Conservation (phyloP, 2,329 filamentous ascomycete species). For the Allantophomopsis cytisporea region DNA sequence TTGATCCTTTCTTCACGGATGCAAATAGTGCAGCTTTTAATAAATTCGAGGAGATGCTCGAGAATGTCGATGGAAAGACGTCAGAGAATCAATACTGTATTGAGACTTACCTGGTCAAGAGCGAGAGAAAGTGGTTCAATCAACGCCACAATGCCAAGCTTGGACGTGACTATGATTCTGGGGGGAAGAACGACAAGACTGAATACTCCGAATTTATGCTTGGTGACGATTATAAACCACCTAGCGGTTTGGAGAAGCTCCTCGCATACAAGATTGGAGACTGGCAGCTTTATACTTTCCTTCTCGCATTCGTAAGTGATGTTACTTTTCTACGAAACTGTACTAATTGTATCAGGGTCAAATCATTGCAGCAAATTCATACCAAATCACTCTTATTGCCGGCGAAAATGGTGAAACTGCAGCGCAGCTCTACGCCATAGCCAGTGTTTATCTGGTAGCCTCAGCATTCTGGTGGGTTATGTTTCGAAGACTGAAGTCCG, state of each 20-base stretch:
- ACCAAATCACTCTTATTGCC: conserved; percentile 51
- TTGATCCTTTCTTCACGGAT: conserved; percentile 56
- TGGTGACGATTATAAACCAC: conserved; percentile 33
- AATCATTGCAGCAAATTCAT: conserved; percentile 49
- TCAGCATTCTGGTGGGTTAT: conserved; percentile 47
- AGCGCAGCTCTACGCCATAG: conserved; percentile 42
- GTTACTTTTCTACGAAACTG: too few relatives aligned
- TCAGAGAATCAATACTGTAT: conserved; percentile 47
- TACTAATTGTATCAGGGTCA: conserved; percentile 35
- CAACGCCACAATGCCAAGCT: conserved; percentile 43
- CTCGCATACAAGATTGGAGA: conserved; percentile 44
- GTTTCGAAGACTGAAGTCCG: conserved; percentile 40
- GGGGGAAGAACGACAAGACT: not conserved
- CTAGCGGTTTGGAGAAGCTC: conserved; percentile 37
- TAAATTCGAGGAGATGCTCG: conserved; percentile 42
- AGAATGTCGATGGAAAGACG: conserved; percentile 36
- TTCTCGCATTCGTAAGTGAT: conserved; percentile 28
- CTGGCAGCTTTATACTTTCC: conserved; percentile 49
- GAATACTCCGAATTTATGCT: conserved; percentile 40
- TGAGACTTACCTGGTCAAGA: conserved; percentile 48
- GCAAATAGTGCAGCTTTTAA: conserved; percentile 46
- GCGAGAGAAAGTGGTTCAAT: conserved; percentile 54
- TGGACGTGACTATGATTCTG: conserved; percentile 16
- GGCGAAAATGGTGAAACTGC: conserved; percentile 45
- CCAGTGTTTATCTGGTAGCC: conserved; percentile 39